Percentiles rank a stretch among this genome's conserved stretches.
phyloP scores from a whole-genome alignment of 352 stramenopile genomes.

The Thalassiosira sp. region DNA sequence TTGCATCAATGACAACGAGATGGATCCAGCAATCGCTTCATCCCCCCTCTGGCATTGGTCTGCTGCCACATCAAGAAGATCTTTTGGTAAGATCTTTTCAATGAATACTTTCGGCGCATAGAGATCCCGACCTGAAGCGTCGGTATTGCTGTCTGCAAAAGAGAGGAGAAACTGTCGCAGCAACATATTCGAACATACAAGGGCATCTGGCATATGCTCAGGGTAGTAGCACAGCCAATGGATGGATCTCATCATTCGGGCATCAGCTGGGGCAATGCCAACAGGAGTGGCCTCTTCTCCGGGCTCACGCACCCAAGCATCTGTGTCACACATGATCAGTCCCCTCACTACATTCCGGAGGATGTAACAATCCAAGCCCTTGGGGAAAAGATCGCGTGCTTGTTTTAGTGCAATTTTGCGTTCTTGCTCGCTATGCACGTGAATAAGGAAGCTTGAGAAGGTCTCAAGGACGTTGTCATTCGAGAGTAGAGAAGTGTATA shows the following conservation, averaged over 20 bases:
- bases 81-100: slow-evolving; percentile 43
- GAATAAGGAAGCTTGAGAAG: slow-evolving; percentile 54
- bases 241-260: slow-evolving; percentile 69
- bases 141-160: background rate
- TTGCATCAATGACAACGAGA: slow-evolving; percentile 23
- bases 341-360: slow-evolving; percentile 57
- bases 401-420: slow-evolving; percentile 57
- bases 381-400: slow-evolving; percentile 60
- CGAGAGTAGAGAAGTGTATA: slow-evolving; percentile 72
- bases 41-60: slow-evolving; percentile 12
- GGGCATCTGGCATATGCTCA: slow-evolving; percentile 61
- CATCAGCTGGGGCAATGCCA: slow-evolving; percentile 34
- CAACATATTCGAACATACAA: slow-evolving; percentile 76
- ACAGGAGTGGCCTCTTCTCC: slow-evolving; percentile 35
- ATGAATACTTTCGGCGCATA: slow-evolving; percentile 44
- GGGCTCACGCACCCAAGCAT: slow-evolving; percentile 21
- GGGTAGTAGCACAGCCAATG: slow-evolving; percentile 68
- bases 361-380: slow-evolving; percentile 49
- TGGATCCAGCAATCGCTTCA: slow-evolving; percentile 14
- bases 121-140: slow-evolving; percentile 22
- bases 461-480: slow-evolving; percentile 50
- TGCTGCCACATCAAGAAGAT: slow-evolving; percentile 39
- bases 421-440: slow-evolving; percentile 59
- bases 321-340: slow-evolving; percentile 35
- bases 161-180: slow-evolving; percentile 65